These are phyloP conservation scores for Fusarium mangiferae DNA, from an alignment of 2,329 filamentous ascomycete species.

Conservation along the genomic window DNA sequence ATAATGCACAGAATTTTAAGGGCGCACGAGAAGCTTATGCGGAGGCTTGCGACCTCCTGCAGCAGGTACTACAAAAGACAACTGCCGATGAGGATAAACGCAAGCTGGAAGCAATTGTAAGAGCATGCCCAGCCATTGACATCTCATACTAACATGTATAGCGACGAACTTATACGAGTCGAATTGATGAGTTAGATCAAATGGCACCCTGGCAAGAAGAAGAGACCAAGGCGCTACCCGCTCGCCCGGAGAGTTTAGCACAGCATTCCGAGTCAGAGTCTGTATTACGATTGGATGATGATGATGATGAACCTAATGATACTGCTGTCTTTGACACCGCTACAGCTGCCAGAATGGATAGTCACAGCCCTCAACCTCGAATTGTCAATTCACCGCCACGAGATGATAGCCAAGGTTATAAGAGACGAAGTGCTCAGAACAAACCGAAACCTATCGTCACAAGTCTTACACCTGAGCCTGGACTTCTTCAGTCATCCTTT, in stretches of 20 bases:
- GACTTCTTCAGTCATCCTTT: conserved; percentile 63
- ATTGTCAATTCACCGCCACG: conserved; percentile 40
- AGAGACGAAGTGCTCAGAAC: conserved; percentile 39
- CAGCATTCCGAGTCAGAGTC: conserved; percentile 40
- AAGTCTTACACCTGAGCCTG: conserved; percentile 40
- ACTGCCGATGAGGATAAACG: conserved; percentile 86
- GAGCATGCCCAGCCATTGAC: neutral
- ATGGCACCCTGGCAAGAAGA: conserved; percentile 66
- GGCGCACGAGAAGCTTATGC: conserved; percentile 89
- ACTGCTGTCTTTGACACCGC: conserved; percentile 62
- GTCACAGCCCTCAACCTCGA: conserved; percentile 30
- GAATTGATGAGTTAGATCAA: conserved; percentile 86
- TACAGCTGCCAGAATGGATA: conserved; percentile 59
- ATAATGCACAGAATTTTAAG: conserved; percentile 95
- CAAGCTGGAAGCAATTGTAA: conserved; percentile 93
- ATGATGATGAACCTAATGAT: conserved; percentile 59
- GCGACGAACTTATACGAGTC: conserved; percentile 89
- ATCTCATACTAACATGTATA: conserved; percentile 49
- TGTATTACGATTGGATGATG: conserved; percentile 45
- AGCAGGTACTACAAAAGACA: conserved; percentile 87
- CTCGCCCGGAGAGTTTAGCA: conserved; percentile 67
- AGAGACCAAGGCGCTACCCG: conserved; percentile 81
- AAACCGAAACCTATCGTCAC: conserved; percentile 41
- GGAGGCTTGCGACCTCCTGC: conserved; percentile 88
- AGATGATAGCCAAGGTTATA: conserved; percentile 34